Evolutionary conservation across 169 alveolate genomes (phyloP).

Genomic region (Babesia caballi): DNA sequence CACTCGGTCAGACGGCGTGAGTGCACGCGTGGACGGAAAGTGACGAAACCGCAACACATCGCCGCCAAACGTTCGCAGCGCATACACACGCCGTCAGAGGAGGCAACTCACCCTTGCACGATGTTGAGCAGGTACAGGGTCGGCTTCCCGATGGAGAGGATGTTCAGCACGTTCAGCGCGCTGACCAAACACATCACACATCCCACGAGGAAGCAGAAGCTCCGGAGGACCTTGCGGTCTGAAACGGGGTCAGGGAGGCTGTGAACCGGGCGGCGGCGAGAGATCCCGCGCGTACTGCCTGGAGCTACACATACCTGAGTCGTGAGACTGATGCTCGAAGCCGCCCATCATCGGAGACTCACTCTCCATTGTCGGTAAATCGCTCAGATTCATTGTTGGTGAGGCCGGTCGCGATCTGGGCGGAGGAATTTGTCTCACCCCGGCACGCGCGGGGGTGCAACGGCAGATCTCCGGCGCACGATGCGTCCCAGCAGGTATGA

Average conservation of each 20-base stretch:
- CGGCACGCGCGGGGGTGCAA: background rate
- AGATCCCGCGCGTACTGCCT: background rate
- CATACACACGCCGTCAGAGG: no score
- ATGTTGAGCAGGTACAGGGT: constrained; percentile 51
- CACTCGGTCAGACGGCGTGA: no score
- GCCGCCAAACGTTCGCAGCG: background rate
- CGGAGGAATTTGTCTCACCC: background rate
- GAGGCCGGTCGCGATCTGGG: background rate
- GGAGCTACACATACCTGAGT: constrained; percentile 13
- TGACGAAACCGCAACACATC: background rate
- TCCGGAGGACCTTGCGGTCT: constrained; percentile 44
- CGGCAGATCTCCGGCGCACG: background rate
- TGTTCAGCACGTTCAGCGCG: constrained; percentile 42
- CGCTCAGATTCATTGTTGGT: constrained; percentile 25
- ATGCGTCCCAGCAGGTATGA: background rate
- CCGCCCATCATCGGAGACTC: constrained; percentile 57
- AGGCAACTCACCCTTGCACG: constrained; percentile 55
- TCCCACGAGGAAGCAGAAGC: constrained; percentile 53
- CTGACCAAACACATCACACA: constrained; percentile 64
- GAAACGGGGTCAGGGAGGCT: background rate
- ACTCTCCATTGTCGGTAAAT: constrained; percentile 48
- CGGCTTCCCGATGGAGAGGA: constrained; percentile 43
- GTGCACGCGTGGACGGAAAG: no score
- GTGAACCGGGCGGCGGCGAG: background rate
- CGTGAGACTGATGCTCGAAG: constrained; percentile 17